A percentile compares a stretch with the other conserved stretches of the same genome.
Conservation (phyloP, 2,329 filamentous ascomycete genomes). For the Fusarium ramigenum region DNA sequence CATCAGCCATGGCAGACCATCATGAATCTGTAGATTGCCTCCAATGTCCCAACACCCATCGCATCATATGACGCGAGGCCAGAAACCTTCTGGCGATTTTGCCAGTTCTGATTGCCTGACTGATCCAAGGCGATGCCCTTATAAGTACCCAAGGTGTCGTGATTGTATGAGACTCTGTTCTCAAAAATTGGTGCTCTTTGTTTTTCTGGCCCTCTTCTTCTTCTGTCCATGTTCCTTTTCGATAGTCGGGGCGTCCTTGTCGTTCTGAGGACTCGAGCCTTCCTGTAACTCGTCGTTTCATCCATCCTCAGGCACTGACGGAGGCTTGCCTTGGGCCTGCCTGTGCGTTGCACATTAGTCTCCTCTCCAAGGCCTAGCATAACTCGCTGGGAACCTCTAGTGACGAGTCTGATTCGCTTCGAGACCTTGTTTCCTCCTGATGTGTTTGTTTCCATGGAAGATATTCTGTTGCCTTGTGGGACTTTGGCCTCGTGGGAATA, state of each 20-base stretch:
- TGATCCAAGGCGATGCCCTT: conserved; percentile 17
- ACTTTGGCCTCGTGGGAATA: background rate
- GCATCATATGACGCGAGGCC: background rate
- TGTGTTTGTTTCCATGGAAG: background rate
- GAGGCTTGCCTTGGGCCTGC: background rate
- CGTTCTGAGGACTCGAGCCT: background rate
- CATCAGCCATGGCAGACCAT: conserved; percentile 10
- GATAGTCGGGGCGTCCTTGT: background rate
- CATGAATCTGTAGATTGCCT: background rate
- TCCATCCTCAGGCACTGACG: background rate
- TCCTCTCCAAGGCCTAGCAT: background rate
- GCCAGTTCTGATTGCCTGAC: conserved; percentile 17
- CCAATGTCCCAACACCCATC: conserved; percentile 1
- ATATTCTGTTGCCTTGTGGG: background rate
- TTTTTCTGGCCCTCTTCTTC: background rate
- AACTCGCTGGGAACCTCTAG: background rate
- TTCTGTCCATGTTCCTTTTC: background rate
- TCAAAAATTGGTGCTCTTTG: background rate
- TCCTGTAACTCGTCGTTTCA: background rate
- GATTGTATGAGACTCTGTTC: conserved; percentile 1
- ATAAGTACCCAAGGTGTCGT: conserved; percentile 22
- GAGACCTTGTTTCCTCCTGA: background rate
- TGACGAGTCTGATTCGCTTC: background rate
- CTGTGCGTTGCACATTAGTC: background rate
- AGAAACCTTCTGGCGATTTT: conserved; percentile 1